These are phyloP conservation scores for Rosa multiflora DNA, from an alignment of 306 rosid genomes.

Conservation along the genomic window DNA sequence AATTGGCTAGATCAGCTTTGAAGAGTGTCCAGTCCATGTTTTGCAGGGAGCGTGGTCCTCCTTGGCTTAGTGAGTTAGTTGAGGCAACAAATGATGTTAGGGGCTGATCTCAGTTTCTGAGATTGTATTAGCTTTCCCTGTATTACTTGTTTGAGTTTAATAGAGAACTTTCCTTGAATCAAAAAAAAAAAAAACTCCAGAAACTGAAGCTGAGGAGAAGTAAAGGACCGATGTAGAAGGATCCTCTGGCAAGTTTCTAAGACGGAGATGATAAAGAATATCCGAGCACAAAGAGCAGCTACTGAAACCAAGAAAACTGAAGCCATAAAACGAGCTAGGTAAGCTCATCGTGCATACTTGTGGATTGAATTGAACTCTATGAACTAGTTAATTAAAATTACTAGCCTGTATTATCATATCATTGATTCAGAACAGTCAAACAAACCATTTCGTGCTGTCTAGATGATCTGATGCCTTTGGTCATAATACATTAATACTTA, in stretches of 20 bases:
- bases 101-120: no score
- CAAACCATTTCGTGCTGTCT: neutral
- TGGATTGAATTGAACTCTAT: slow-evolving; percentile 1
- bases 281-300: slow-evolving; percentile 80
- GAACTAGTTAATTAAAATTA: neutral
- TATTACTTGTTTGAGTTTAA: no score
- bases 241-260: slow-evolving; percentile 82
- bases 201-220: no score
- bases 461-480: neutral
- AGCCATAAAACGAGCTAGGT: slow-evolving; percentile 86
- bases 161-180: no score
- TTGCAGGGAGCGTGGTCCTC: no score
- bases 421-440: neutral
- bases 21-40: no score
- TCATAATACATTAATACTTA: neutral
- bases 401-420: neutral
- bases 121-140: no score
- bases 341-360: slow-evolving; percentile 20
- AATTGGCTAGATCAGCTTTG: no score
- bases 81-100: no score
- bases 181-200: no score
- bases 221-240: no score
- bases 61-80: no score
- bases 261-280: slow-evolving; percentile 82
- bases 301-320: slow-evolving; percentile 59